Conservation (phyloP, 148 eudicot genomes). For the Pouteria glomerata region DNA sequence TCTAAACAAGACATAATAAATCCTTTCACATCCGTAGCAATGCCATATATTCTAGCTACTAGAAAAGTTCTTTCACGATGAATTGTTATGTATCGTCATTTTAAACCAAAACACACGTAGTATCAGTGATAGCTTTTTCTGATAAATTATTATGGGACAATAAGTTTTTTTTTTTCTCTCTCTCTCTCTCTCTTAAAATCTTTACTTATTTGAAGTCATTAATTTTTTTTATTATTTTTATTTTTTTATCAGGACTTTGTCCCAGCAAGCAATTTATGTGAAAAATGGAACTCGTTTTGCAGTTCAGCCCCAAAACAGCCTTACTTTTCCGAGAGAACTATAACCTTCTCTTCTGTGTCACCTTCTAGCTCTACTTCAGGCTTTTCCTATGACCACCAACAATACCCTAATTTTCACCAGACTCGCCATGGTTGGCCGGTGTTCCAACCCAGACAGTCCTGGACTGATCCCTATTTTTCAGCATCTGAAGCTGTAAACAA, state of each 20-base stretch:
- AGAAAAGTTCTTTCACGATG: too few relatives aligned
- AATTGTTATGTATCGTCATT: too few relatives aligned
- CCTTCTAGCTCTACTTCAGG: conserved; percentile 53
- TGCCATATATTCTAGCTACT: too few relatives aligned
- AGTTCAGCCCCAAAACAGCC: conserved; percentile 22
- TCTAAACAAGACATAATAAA: too few relatives aligned
- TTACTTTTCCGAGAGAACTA: conserved; percentile 38
- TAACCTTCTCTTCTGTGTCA: conserved; percentile 50
- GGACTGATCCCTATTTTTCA: conserved; percentile 16
- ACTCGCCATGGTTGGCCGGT: conserved; percentile 9
- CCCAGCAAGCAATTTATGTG: conserved; percentile 40
- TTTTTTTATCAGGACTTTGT: conserved; percentile 40
- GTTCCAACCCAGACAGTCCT: conserved; percentile 22
- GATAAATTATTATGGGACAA: too few relatives aligned
- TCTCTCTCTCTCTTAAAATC: too few relatives aligned
- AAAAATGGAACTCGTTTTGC: conserved; percentile 56
- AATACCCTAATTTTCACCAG: conserved; percentile 17
- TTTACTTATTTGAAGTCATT: too few relatives aligned
- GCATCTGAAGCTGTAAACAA: not conserved
- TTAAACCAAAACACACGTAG: too few relatives aligned
- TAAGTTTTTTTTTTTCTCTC: too few relatives aligned
- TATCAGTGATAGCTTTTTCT: too few relatives aligned
- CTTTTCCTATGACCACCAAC: conserved; percentile 43
- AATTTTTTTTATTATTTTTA: too few relatives aligned
- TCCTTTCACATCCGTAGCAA: too few relatives aligned